Evolutionary conservation across 2,329 filamentous ascomycete genomes (phyloP).

Genomic region (Pseudogymnoascus sp.): DNA sequence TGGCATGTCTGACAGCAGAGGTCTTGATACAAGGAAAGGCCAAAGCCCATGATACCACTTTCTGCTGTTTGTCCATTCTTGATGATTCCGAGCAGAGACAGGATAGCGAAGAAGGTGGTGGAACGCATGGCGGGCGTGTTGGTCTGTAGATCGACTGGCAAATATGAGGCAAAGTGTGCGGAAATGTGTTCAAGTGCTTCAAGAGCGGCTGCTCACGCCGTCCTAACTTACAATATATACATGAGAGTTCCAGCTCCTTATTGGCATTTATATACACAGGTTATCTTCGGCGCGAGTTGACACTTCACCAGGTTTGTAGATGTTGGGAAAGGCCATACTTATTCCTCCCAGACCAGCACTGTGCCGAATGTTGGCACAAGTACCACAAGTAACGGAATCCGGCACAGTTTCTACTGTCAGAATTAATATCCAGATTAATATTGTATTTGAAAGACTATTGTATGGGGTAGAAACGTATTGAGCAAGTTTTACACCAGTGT

Average conservation of each 20-base stretch:
- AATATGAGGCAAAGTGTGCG: neutral
- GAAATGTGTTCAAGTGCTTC: neutral
- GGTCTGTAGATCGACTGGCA: neutral
- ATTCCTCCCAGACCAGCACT: neutral
- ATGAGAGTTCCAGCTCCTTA: neutral
- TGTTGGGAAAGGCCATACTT: neutral
- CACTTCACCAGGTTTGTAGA: neutral
- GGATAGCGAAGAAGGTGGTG: neutral
- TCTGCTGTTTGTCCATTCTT: conserved; percentile 9
- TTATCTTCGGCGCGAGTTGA: neutral
- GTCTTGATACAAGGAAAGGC: conserved; percentile 25
- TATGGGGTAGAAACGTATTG: neutral
- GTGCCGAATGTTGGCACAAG: neutral
- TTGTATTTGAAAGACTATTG: neutral
- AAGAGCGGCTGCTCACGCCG: neutral
- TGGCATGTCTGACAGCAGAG: conserved; percentile 26
- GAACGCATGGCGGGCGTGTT: neutral
- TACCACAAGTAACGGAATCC: neutral
- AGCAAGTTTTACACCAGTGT: neutral
- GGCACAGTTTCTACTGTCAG: neutral
- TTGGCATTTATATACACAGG: neutral
- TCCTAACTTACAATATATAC: neutral
- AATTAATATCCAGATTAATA: neutral
- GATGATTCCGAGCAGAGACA: neutral
- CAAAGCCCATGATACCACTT: conserved; percentile 26